Conservation (phyloP, 2,329 filamentous ascomycete genomes). For the Diaporthe sp. region DNA sequence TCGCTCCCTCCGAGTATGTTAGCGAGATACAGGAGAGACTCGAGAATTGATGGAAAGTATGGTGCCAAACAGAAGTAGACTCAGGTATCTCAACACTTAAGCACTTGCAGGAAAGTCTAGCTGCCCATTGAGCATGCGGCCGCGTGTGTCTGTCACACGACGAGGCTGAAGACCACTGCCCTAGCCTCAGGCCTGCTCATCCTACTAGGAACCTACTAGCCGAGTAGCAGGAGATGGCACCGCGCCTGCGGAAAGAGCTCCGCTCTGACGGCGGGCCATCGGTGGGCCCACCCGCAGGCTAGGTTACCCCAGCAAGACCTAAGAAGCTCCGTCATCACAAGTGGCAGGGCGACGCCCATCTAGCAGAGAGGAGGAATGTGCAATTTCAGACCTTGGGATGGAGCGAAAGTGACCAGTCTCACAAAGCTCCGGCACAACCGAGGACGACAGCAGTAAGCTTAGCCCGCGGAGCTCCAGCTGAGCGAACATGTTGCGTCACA, state of each 20-base stretch:
- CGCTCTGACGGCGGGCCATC: conserved; percentile 24
- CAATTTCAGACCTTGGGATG: conserved; percentile 10
- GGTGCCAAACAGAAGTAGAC: background rate
- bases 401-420: conserved; percentile 2
- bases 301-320: conserved; percentile 30
- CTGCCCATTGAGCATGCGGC: background rate
- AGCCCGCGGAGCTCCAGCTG: background rate
- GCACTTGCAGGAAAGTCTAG: background rate
- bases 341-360: background rate
- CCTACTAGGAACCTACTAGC: background rate
- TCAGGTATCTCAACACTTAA: background rate
- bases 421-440: background rate
- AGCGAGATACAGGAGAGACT: background rate
- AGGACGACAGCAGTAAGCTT: background rate
- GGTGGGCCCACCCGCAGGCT: background rate
- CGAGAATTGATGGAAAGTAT: no score
- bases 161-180: background rate
- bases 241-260: conserved; percentile 11
- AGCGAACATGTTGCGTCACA: background rate
- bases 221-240: background rate
- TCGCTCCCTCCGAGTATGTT: no score
- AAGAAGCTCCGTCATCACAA: conserved; percentile 3
- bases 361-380: background rate
- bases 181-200: background rate
- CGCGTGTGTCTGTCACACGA: background rate